These are phyloP conservation scores for Eucalyptus sp. DNA, from an alignment of 345 rosid species.

Conservation along the genomic window DNA sequence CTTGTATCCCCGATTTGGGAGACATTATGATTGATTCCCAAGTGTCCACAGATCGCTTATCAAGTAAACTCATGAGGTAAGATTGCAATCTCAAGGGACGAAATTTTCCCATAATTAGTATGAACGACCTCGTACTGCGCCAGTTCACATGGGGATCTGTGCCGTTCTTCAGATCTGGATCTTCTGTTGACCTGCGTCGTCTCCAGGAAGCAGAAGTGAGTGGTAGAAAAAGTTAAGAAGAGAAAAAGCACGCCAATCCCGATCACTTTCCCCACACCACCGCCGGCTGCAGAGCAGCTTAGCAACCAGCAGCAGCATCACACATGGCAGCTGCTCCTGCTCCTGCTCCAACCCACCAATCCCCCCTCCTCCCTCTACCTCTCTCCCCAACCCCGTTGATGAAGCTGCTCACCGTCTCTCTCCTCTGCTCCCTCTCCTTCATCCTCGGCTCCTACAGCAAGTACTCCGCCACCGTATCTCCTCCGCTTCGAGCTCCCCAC, in stretches of 20 bases:
- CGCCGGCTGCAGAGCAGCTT: background rate
- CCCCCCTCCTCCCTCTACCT: background rate
- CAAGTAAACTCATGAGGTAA: background rate
- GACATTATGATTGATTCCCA: background rate
- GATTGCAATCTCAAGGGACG: background rate
- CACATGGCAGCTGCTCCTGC: background rate
- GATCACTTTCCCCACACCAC: background rate
- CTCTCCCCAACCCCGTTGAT: background rate
- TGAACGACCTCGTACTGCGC: background rate
- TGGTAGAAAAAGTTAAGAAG: background rate
- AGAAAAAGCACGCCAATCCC: background rate
- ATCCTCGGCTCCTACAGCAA: slow-evolving; percentile 16
- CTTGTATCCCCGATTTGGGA: too few species aligned
- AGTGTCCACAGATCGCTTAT: background rate
- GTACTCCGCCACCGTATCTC: background rate
- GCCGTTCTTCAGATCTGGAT: background rate
- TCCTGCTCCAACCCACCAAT: background rate
- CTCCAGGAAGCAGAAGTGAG: background rate
- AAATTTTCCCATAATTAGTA: background rate
- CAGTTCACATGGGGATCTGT: background rate
- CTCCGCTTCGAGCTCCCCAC: background rate
- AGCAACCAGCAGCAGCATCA: background rate
- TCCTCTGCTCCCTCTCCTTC: slow-evolving; percentile 12
- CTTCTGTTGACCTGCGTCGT: background rate
- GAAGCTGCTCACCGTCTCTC: background rate